phyloP scores from a whole-genome alignment of 176 grass and related monocot genomes.

The Musa acuminata region DNA sequence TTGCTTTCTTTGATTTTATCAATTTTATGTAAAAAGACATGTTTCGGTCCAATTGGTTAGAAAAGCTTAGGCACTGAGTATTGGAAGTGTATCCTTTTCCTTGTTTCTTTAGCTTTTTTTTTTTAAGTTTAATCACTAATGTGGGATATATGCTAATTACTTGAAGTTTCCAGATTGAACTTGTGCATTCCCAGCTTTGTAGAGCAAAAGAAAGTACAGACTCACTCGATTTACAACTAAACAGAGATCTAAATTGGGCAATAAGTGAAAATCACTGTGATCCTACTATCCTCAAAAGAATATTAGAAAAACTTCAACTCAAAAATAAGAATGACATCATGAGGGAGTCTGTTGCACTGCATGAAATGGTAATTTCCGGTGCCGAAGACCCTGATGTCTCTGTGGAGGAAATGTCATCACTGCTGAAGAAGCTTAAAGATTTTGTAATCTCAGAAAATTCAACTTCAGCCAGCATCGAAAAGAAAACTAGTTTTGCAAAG shows the following conservation, averaged over 20 bases:
- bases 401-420: constrained; percentile 77
- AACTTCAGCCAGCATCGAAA: constrained; percentile 2
- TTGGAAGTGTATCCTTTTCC: not conserved
- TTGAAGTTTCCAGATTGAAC: constrained; percentile 46
- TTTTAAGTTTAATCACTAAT: not conserved
- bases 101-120: not conserved
- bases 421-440: constrained; percentile 76
- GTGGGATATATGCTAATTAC: not conserved
- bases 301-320: constrained; percentile 79
- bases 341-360: constrained; percentile 75
- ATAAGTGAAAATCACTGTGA: constrained; percentile 32
- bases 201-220: constrained; percentile 44
- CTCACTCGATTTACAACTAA: constrained; percentile 38
- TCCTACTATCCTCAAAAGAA: constrained; percentile 36
- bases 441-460: constrained; percentile 38
- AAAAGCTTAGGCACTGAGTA: not conserved
- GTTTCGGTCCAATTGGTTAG: not conserved
- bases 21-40: not conserved
- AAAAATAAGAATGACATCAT: constrained; percentile 72
- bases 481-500: constrained; percentile 36
- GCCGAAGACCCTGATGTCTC: constrained; percentile 48
- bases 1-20: not conserved
- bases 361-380: constrained; percentile 75
- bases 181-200: constrained; percentile 74
- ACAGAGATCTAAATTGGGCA: constrained; percentile 43